A percentile compares a stretch with the other conserved stretches of the same genome.
Conservation (phyloP, 106 monocot species). For the Dioscorea alata region DNA sequence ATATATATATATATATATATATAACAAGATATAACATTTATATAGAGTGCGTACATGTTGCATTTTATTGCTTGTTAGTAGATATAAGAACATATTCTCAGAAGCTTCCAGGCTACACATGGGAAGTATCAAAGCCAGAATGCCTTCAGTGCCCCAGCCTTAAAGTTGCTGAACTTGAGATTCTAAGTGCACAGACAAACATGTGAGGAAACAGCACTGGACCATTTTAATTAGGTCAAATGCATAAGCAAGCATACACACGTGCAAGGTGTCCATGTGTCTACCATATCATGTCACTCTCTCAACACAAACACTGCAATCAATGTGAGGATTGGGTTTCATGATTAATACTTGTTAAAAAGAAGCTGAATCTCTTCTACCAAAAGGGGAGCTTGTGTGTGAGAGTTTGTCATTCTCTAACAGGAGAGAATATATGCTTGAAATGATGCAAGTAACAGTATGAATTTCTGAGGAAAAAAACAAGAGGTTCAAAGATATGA, state of each 20-base stretch:
- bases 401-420: neutral
- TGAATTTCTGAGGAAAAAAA: too few relatives aligned
- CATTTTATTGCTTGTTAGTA: neutral
- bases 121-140: conserved; percentile 1
- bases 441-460: neutral
- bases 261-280: conserved; percentile 3
- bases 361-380: neutral
- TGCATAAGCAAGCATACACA: neutral
- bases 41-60: neutral
- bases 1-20: too few relatives aligned
- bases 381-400: neutral
- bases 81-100: neutral
- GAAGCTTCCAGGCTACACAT: conserved; percentile 3
- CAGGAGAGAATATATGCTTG: neutral
- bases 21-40: too few relatives aligned
- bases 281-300: neutral
- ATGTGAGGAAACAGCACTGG: conserved; percentile 7
- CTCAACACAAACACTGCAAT: too few relatives aligned
- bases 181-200: conserved; percentile 4
- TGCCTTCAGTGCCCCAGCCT: conserved; percentile 8
- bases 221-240: neutral
- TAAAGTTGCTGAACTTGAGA: conserved; percentile 6
- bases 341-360: too few relatives aligned
- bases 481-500: too few relatives aligned
- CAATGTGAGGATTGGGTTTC: too few relatives aligned